Evolutionary conservation across 176 grass and related monocot species (phyloP), one percentile per base, ranked within the genome.

Genomic region (Cenchrus purpureus): DNA sequence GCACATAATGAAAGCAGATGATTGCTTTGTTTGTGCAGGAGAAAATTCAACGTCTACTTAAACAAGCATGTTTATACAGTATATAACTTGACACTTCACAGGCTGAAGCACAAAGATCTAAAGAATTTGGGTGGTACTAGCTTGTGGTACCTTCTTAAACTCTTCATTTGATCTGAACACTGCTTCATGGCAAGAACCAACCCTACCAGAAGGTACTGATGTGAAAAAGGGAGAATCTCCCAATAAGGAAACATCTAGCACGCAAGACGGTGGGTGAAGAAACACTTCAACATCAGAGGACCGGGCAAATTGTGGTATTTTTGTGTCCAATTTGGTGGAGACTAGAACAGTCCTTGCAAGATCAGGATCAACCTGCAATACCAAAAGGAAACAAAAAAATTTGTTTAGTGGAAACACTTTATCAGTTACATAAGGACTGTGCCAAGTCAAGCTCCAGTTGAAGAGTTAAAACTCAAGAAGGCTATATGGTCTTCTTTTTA

Each of bases 261-360:
- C 87, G 84, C 87, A 92, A 74, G 82, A 84, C 75, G 92, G 89
- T 61, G 95, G 95, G 54, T 88, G 88, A 77, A 98, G 91, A 89
- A 98, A 98, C 75, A 98, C 95, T 93, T 98, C 95, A 76, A 98
- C 95, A 87, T 98, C 95, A 73, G 95, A 91, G 6, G 95, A 76
- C 6, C 89, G 84, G 69, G 95, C 91, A 86, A 98, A 98, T 77
- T 98, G 95, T 71, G 82, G 91, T 73, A 98, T 95, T 83, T 98
- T 98, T 19, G 95, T 98, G 76, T 98, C 95, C 57, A 98, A 73
- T 88, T 98, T 98, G 73, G 95, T 98, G 68, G 95, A 93, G 12
- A 98, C 93, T 73, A 98, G 82, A 67, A 98, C 93, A 57, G 95
- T 98, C 86, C 93, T 98, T 73, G 93, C 80, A 62, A 98, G 93